Conservation (phyloP, 2,329 filamentous ascomycete genomes). For the Magnaporthiopsis poae region DNA sequence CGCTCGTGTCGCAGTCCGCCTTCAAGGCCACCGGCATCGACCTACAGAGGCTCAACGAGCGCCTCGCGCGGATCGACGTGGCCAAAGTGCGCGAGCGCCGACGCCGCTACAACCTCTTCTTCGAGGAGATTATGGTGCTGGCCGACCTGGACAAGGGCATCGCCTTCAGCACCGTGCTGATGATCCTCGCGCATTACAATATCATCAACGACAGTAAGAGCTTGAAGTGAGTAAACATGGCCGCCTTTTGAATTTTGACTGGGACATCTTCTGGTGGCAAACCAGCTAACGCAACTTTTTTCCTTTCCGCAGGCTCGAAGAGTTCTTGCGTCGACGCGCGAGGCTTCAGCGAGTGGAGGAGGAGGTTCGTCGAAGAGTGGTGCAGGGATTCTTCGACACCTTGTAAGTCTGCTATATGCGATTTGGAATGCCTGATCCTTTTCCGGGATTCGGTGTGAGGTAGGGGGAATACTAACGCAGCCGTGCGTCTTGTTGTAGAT, state of each 20-base stretch:
- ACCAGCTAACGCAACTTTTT: neutral
- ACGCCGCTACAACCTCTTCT: conserved; percentile 83
- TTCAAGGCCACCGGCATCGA: conserved; percentile 56
- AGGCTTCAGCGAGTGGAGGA: conserved; percentile 90
- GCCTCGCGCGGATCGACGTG: conserved; percentile 65
- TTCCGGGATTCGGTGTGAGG: neutral
- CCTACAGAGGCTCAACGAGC: conserved; percentile 61
- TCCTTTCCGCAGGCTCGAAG: conserved; percentile 58
- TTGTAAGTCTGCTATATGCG: conserved; percentile 39
- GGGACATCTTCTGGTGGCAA: neutral
- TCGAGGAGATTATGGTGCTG: conserved; percentile 88
- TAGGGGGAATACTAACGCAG: neutral
- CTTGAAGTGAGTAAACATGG: conserved; percentile 35
- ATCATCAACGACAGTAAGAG: conserved; percentile 98
- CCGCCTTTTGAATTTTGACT: neutral
- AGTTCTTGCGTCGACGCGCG: conserved; percentile 82
- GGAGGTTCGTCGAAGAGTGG: conserved; percentile 78
- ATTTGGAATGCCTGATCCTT: conserved; percentile 11
- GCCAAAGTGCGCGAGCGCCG: conserved; percentile 64
- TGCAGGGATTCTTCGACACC: conserved; percentile 92
- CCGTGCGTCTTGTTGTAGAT: conserved; percentile 30
- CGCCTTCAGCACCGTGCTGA: conserved; percentile 80
- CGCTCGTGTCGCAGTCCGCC: conserved; percentile 42
- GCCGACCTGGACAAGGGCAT: conserved; percentile 84
- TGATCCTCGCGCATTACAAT: conserved; percentile 96